Conservation (phyloP, 345 rosid genomes). For the Excoecaria agallocha region DNA sequence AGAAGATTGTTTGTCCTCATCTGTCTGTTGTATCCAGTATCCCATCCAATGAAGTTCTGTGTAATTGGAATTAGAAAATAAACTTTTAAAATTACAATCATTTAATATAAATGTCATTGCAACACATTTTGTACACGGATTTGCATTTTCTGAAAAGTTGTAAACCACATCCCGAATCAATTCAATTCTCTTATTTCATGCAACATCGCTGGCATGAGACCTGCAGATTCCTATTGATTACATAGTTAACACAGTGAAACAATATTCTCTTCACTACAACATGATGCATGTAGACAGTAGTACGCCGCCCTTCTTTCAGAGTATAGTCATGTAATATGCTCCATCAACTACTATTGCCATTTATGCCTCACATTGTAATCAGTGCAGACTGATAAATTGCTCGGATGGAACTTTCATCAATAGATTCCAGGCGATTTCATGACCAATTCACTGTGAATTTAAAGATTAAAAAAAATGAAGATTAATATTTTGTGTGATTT, state of each 20-base stretch:
- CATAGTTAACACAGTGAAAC: neutral
- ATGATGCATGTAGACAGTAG: neutral
- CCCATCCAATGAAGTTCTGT: neutral
- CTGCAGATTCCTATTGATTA: no score
- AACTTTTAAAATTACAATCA: neutral
- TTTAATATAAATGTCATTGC: neutral
- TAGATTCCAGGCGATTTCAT: constrained; percentile 11
- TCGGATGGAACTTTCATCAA: neutral
- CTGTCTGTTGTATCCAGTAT: neutral
- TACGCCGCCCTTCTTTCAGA: neutral
- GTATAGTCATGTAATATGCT: neutral
- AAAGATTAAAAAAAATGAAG: neutral
- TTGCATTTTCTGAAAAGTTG: neutral
- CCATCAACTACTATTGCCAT: neutral
- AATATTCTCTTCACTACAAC: neutral
- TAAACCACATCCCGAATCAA: neutral
- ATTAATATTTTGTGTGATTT: neutral
- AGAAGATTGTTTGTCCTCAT: neutral
- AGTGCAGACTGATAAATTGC: neutral
- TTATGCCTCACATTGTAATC: neutral
- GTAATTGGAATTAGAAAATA: neutral
- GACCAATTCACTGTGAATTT: constrained; percentile 27
- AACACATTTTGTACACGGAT: neutral
- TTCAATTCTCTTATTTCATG: no score
- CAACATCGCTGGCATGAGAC: no score